These are phyloP conservation scores for Gorgonomyces haynaldii DNA, from an alignment of 192 early-diverging fungal genomes.

Conservation along the genomic window DNA sequence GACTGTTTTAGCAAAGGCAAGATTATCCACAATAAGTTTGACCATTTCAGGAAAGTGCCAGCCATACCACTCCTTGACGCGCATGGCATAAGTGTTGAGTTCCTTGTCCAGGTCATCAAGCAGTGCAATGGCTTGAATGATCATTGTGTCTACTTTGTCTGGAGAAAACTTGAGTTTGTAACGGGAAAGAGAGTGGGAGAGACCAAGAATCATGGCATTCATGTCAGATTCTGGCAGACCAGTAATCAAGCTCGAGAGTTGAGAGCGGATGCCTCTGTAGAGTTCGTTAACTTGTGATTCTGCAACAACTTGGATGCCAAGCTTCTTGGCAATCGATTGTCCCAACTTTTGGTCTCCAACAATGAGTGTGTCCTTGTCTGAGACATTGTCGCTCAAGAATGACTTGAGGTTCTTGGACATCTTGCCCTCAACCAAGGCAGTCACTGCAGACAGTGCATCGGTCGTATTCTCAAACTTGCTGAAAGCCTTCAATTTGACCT, in stretches of 20 bases:
- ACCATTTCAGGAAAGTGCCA: slow-evolving; percentile 99
- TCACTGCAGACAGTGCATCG: slow-evolving; percentile 90
- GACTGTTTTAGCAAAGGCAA: slow-evolving; percentile 82
- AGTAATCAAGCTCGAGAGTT: slow-evolving; percentile 81
- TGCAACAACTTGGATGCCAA: slow-evolving; percentile 71
- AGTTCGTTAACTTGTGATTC: slow-evolving; percentile 79
- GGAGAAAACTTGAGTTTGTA: slow-evolving; percentile 99
- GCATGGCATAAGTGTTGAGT: slow-evolving; percentile 95
- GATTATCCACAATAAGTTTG: slow-evolving; percentile 90
- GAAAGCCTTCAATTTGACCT: slow-evolving; percentile 91
- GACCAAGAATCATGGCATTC: slow-evolving; percentile 92
- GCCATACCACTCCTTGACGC: slow-evolving; percentile 97
- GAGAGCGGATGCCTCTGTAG: slow-evolving; percentile 90
- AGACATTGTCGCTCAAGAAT: slow-evolving; percentile 77
- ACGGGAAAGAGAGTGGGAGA: slow-evolving; percentile 96
- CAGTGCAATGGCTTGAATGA: slow-evolving; percentile 94
- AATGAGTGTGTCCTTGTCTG: slow-evolving; percentile 74
- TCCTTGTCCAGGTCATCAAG: slow-evolving; percentile 98
- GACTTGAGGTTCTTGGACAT: slow-evolving; percentile 88
- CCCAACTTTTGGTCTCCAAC: slow-evolving; percentile 93
- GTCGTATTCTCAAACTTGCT: slow-evolving; percentile 97
- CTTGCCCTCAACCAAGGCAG: slow-evolving; percentile 93
- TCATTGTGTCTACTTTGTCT: slow-evolving; percentile 99
- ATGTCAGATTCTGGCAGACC: slow-evolving; percentile 80
- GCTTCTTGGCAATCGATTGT: slow-evolving; percentile 74